Conservation (phyloP, 2,329 filamentous ascomycete species). For the Arthrobotrys entomopaga region DNA sequence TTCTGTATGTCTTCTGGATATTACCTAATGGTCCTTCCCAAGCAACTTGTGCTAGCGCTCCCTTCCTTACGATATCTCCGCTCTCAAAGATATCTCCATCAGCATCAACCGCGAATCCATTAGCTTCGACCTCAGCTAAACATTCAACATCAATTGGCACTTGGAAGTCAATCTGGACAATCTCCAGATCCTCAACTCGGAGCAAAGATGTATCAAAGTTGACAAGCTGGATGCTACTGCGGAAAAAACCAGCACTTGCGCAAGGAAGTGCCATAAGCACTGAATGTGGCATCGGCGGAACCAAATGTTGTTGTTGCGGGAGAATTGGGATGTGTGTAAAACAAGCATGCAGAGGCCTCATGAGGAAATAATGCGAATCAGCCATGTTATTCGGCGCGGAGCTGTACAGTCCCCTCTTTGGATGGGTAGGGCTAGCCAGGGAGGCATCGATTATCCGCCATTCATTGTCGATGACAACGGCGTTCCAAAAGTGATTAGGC, state of each 20-base stretch:
- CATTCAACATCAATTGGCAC: constrained; percentile 91
- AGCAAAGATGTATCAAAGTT: constrained; percentile 90
- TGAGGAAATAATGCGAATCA: constrained; percentile 93
- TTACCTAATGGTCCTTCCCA: constrained; percentile 71
- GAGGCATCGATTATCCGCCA: constrained; percentile 98
- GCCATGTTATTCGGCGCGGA: constrained; percentile 75
- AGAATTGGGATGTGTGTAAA: constrained; percentile 94
- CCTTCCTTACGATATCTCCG: constrained; percentile 84
- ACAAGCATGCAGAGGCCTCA: constrained; percentile 86
- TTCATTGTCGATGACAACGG: constrained; percentile 88
- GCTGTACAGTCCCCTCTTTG: constrained; percentile 80
- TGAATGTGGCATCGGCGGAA: constrained; percentile 85
- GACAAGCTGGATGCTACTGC: constrained; percentile 78
- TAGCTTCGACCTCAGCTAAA: constrained; percentile 88
- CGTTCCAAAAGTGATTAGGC: constrained; percentile 98
- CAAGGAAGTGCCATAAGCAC: constrained; percentile 86
- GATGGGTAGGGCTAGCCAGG: constrained; percentile 89
- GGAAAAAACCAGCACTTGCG: constrained; percentile 88
- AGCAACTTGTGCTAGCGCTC: constrained; percentile 87
- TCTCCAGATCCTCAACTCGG: constrained; percentile 89
- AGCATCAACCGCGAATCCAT: constrained; percentile 79
- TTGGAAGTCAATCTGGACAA: constrained; percentile 87
- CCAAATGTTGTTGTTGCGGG: constrained; percentile 89
- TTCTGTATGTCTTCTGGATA: constrained; percentile 87
- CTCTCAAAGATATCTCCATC: constrained; percentile 96